These are phyloP conservation scores for Hevea brasiliensis DNA, from an alignment of 345 rosid species.

Conservation along the genomic window DNA sequence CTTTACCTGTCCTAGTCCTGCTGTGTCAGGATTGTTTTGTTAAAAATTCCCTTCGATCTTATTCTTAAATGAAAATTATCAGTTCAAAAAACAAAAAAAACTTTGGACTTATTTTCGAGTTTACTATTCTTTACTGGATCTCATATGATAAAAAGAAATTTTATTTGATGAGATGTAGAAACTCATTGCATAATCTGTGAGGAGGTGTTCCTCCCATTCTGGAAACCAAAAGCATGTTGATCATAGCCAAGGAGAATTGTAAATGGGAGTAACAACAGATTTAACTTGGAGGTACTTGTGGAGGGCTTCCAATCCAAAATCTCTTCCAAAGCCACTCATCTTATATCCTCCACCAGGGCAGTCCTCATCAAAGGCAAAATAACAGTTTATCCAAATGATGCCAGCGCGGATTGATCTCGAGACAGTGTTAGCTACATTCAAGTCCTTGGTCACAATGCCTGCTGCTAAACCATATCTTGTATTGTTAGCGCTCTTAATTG, in stretches of 20 bases:
- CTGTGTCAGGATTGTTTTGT: too few species aligned
- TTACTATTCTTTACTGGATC: too few species aligned
- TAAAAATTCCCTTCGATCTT: too few species aligned
- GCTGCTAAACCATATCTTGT: slow-evolving; percentile 78
- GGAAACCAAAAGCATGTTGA: not conserved
- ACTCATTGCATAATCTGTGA: too few species aligned
- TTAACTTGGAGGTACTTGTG: slow-evolving; percentile 60
- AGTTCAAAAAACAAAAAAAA: too few species aligned
- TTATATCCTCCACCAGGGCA: slow-evolving; percentile 72
- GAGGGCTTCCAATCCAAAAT: slow-evolving; percentile 59
- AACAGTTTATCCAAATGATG: slow-evolving; percentile 69
- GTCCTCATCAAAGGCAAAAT: slow-evolving; percentile 55
- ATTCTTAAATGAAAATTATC: too few species aligned
- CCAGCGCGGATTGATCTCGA: slow-evolving; percentile 74
- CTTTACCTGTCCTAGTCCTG: too few species aligned
- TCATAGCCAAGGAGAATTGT: slow-evolving; percentile 71
- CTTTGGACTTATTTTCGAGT: too few species aligned
- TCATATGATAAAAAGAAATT: too few species aligned
- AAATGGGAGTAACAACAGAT: slow-evolving; percentile 63
- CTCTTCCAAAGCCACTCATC: slow-evolving; percentile 70
- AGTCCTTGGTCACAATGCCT: slow-evolving; percentile 60
- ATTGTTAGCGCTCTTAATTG: slow-evolving; percentile 57
- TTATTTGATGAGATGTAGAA: too few species aligned
- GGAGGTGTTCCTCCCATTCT: too few species aligned
- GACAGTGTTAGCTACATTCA: slow-evolving; percentile 64